A percentile compares a stretch with the other conserved stretches of the same genome.
Conservation (phyloP, 805 yeast genomes). For the Yarrowia yakushimensis region DNA sequence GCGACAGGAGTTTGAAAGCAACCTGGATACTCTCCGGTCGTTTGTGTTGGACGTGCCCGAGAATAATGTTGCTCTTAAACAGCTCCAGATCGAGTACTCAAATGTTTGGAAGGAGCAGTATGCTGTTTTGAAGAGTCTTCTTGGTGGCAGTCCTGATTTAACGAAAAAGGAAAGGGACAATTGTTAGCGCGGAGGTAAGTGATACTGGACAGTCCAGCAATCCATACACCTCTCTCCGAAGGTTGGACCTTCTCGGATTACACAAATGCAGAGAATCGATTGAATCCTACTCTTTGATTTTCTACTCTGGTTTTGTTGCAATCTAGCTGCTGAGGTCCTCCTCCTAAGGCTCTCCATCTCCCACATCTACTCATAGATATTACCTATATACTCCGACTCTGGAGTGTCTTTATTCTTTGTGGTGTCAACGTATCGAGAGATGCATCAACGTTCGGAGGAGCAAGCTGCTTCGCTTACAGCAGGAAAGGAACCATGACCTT, state of each 20-base stretch:
- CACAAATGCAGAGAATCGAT: too few relatives aligned
- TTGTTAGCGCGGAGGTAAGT: too few relatives aligned
- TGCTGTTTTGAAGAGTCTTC: not conserved
- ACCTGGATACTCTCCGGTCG: not conserved
- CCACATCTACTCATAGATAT: not conserved
- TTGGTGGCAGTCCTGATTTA: too few relatives aligned
- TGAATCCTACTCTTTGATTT: too few relatives aligned
- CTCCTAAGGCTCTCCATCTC: too few relatives aligned
- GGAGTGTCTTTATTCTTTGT: not conserved
- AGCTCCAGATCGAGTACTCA: not conserved
- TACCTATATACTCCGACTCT: not conserved
- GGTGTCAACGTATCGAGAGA: not conserved
- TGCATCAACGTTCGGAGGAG: too few relatives aligned
- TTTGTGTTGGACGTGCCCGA: not conserved
- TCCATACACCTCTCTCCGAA: too few relatives aligned
- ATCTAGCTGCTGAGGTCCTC: too few relatives aligned
- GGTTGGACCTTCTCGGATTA: too few relatives aligned
- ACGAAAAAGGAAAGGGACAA: too few relatives aligned
- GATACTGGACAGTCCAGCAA: not conserved
- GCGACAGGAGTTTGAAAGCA: not conserved
- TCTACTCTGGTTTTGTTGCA: too few relatives aligned
- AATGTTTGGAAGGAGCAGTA: not conserved
- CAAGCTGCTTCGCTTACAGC: slow-evolving; percentile 39
- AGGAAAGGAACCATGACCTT: slow-evolving; percentile 77
- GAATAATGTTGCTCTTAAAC: not conserved